Conservation (phyloP, 2,329 filamentous ascomycete species). For the Colletotrichum orchidophilum region DNA sequence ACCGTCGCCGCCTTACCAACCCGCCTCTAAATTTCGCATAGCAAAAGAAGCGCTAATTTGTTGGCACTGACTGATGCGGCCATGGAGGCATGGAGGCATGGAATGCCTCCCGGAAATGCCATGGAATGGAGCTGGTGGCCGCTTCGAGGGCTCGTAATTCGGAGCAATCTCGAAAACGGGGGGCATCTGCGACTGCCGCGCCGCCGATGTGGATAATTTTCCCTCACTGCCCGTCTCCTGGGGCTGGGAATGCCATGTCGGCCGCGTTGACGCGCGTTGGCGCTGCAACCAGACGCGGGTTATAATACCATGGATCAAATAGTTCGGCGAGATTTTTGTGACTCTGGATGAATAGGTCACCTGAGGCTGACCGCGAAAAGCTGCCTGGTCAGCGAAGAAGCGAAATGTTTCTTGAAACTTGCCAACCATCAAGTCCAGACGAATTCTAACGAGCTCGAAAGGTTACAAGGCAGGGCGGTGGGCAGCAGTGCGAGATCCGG, state of each 20-base stretch:
- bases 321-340: background rate
- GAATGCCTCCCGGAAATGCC: no score
- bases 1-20: background rate
- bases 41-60: background rate
- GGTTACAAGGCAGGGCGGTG: background rate
- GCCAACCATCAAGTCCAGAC: background rate
- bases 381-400: background rate
- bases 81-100: constrained; percentile 1
- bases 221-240: background rate
- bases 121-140: constrained; percentile 12
- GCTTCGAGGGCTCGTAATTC: background rate
- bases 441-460: background rate
- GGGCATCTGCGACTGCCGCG: constrained; percentile 23
- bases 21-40: background rate
- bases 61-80: background rate
- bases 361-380: background rate
- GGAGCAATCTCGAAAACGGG: constrained; percentile 27
- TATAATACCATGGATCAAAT: background rate
- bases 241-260: background rate
- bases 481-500: background rate
- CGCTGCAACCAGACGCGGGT: background rate
- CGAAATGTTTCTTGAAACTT: background rate
- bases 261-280: background rate
- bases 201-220: constrained; percentile 5
- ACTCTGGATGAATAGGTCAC: background rate